Percentiles rank a stretch among this genome's conserved stretches.
Evolutionary conservation across 139 green algal species (phyloP).

Genomic region (Chlamydomonas eustigma): DNA sequence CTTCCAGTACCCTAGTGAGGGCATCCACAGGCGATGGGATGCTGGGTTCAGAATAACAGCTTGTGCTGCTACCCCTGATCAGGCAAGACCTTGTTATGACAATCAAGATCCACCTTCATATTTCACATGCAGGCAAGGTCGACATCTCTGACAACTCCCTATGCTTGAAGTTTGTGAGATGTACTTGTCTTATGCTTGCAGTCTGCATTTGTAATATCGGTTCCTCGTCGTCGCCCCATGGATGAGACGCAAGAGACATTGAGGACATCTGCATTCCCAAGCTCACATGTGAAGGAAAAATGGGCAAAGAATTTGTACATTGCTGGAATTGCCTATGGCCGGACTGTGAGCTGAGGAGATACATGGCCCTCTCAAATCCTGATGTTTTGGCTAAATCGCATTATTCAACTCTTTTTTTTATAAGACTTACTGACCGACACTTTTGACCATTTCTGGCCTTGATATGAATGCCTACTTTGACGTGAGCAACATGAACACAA

Average conservation of each 20-base stretch:
- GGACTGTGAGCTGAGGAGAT: slow-evolving; percentile 60
- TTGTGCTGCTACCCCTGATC: slow-evolving; percentile 87
- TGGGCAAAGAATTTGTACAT: slow-evolving; percentile 37
- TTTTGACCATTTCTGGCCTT: too few species aligned
- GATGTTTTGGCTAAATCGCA: too few species aligned
- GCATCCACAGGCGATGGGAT: slow-evolving; percentile 96
- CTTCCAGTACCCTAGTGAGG: slow-evolving; percentile 97
- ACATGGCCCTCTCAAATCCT: too few species aligned
- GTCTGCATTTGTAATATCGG: slow-evolving; percentile 54
- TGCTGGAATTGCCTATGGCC: slow-evolving; percentile 82
- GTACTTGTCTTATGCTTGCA: too few species aligned
- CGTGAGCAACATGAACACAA: too few species aligned
- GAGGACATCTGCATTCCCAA: slow-evolving; percentile 53
- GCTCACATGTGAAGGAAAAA: slow-evolving; percentile 31
- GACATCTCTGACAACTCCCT: not conserved
- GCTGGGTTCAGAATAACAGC: slow-evolving; percentile 92
- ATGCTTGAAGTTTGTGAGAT: too few species aligned
- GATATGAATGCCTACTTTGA: too few species aligned
- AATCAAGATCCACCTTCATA: not conserved
- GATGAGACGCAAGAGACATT: slow-evolving; percentile 86
- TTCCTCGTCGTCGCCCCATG: slow-evolving; percentile 46
- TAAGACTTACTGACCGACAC: too few species aligned
- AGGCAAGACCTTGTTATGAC: slow-evolving; percentile 74
- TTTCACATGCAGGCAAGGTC: not conserved
- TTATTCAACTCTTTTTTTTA: too few species aligned